Evolutionary conservation across 2,329 filamentous ascomycete genomes (phyloP).

Genomic region (Pseudonectria buxi): DNA sequence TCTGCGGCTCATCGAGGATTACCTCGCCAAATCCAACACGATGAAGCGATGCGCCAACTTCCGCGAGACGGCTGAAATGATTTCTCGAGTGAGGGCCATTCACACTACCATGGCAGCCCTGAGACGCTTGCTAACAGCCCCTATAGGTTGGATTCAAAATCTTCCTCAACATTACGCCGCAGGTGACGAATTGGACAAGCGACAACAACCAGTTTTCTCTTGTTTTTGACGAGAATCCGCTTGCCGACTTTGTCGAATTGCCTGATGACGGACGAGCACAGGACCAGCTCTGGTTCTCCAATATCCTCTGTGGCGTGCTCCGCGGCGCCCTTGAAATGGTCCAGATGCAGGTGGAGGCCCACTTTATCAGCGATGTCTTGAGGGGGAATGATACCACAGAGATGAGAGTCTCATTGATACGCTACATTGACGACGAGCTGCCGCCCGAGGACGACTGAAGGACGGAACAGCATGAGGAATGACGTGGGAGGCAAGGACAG

Average conservation of each 20-base stretch:
- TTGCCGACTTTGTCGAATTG: constrained; percentile 95
- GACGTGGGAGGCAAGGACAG: not conserved
- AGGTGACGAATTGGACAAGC: constrained; percentile 89
- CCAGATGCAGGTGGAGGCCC: constrained; percentile 97
- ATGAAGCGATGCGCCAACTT: constrained; percentile 88
- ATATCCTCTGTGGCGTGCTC: constrained; percentile 89
- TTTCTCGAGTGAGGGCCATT: constrained; percentile 64
- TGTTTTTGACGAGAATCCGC: constrained; percentile 92
- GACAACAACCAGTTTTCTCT: constrained; percentile 96
- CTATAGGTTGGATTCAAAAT: constrained; percentile 93
- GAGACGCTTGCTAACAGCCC: constrained; percentile 10
- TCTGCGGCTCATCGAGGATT: constrained; percentile 91
- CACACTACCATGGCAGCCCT: not conserved
- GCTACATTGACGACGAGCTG: constrained; percentile 96
- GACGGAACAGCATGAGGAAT: not conserved
- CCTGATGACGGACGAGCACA: constrained; percentile 93
- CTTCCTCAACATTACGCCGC: constrained; percentile 92
- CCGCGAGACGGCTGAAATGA: constrained; percentile 92
- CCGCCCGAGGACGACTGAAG: constrained; percentile 87
- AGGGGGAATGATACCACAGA: constrained; percentile 94
- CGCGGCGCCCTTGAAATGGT: constrained; percentile 95
- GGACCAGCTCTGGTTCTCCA: constrained; percentile 97
- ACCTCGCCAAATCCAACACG: constrained; percentile 88
- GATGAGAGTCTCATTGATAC: constrained; percentile 85
- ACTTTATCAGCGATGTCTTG: constrained; percentile 90